Percentiles rank a stretch among this genome's conserved stretches.
Conservation (phyloP, 345 rosid species). For the Brassica nigra region DNA sequence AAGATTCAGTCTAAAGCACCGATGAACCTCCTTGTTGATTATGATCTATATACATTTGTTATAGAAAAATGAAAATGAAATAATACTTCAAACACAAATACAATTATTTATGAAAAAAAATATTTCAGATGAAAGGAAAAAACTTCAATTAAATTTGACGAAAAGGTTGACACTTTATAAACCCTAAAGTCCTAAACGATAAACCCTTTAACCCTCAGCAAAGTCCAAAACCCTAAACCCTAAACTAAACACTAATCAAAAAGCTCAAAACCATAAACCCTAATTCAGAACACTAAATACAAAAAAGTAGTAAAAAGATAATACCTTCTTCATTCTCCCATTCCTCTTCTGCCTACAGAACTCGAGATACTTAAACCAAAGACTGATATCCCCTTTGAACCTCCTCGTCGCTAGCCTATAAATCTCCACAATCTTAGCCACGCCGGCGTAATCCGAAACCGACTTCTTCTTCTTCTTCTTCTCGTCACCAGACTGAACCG, state of each 20-base stretch:
- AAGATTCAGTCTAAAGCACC: background rate
- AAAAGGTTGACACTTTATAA: background rate
- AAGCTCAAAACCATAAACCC: background rate
- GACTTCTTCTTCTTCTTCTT: constrained; percentile 49
- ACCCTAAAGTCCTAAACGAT: background rate
- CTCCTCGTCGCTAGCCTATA: constrained; percentile 73
- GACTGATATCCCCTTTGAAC: constrained; percentile 76
- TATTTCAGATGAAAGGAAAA: too few species aligned
- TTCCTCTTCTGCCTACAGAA: constrained; percentile 69
- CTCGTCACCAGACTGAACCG: constrained; percentile 44
- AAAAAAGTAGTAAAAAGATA: background rate
- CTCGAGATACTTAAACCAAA: constrained; percentile 90
- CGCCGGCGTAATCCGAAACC: constrained; percentile 67
- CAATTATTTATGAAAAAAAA: too few species aligned
- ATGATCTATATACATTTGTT: background rate
- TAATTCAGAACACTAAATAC: background rate
- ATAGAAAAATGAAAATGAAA: background rate
- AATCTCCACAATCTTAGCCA: constrained; percentile 65
- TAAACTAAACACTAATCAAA: background rate
- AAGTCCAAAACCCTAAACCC: background rate
- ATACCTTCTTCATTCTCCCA: constrained; percentile 91
- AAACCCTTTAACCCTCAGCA: too few species aligned
- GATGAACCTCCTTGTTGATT: background rate
- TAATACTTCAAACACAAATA: background rate
- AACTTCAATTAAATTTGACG: background rate